A percentile compares a stretch with the other conserved stretches of the same genome.
These are phyloP conservation scores for Apiospora arundinis DNA, from an alignment of 2,329 filamentous ascomycete genomes.

Conservation along the genomic window DNA sequence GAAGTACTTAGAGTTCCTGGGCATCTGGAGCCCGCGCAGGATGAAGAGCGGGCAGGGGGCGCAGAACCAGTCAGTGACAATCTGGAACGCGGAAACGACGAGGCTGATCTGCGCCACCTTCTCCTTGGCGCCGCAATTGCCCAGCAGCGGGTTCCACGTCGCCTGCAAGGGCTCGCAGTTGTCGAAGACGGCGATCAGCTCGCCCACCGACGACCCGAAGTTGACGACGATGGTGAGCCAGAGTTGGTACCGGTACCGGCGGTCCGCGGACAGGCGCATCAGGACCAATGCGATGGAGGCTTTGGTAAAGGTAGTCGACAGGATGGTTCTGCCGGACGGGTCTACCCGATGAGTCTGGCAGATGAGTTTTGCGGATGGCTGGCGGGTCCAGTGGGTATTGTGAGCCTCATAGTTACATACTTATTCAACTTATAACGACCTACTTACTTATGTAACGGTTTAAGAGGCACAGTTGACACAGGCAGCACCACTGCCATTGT, in stretches of 20 bases:
- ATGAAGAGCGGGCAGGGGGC: constrained; percentile 40
- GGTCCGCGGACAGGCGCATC: constrained; percentile 24
- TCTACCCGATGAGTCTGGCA: neutral
- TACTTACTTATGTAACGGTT: too few species aligned
- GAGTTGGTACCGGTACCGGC: neutral
- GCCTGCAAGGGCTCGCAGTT: constrained; percentile 32
- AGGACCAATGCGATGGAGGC: constrained; percentile 32
- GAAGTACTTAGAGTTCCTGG: constrained; percentile 30
- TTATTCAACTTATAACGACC: too few species aligned
- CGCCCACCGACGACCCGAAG: constrained; percentile 20
- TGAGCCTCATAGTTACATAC: too few species aligned
- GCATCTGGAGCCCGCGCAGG: constrained; percentile 36
- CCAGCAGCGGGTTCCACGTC: constrained; percentile 31
- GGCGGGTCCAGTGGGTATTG: constrained; percentile 22
- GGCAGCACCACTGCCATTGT: too few species aligned
- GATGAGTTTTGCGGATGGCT: constrained; percentile 25
- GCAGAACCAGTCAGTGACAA: constrained; percentile 37
- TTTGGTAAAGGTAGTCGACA: constrained; percentile 31
- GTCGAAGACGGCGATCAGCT: constrained; percentile 30
- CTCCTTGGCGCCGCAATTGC: constrained; percentile 23
- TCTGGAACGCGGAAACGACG: constrained; percentile 32
- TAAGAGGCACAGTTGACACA: too few species aligned
- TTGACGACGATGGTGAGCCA: constrained; percentile 25
- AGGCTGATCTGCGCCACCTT: constrained; percentile 29
- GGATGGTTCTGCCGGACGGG: constrained; percentile 27